A percentile compares a stretch with the other conserved stretches of the same genome.
Evolutionary conservation across 192 early-diverging fungal species (phyloP).

Genomic region (Coemansia sp.): DNA sequence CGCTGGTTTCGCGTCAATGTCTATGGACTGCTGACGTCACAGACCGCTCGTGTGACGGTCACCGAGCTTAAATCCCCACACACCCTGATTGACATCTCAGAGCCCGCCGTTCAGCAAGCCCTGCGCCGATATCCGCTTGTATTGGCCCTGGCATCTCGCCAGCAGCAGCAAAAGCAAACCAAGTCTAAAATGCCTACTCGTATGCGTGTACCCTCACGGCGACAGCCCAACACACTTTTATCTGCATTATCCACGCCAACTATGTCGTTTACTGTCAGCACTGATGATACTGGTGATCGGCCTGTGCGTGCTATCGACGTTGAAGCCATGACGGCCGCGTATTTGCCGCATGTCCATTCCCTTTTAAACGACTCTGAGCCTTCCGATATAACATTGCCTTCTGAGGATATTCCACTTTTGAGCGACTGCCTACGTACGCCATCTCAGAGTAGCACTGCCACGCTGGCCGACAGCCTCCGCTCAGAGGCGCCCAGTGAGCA

Average conservation of each 20-base stretch:
- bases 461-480: conserved; percentile 15
- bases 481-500: background rate
- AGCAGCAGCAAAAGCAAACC: background rate
- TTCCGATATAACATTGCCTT: background rate
- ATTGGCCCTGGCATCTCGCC: conserved; percentile 9
- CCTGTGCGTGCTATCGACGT: conserved; percentile 24
- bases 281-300: conserved; percentile 15
- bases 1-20: conserved; percentile 21
- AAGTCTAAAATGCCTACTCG: conserved; percentile 8
- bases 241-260: conserved; percentile 10
- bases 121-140: conserved; percentile 17
- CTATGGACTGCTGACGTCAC: conserved; percentile 11
- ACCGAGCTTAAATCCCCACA: background rate
- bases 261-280: conserved; percentile 32
- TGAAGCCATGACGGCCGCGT: conserved; percentile 35
- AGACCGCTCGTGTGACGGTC: background rate
- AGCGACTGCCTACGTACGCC: conserved; percentile 18
- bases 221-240: background rate
- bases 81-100: background rate
- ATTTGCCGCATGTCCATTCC: conserved; percentile 32
- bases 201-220: conserved; percentile 16
- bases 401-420: background rate
- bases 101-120: conserved; percentile 4
- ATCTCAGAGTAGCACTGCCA: conserved; percentile 28
- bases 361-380: background rate